Conservation (phyloP, 179 eudicot species). For the Silene coronaria region DNA sequence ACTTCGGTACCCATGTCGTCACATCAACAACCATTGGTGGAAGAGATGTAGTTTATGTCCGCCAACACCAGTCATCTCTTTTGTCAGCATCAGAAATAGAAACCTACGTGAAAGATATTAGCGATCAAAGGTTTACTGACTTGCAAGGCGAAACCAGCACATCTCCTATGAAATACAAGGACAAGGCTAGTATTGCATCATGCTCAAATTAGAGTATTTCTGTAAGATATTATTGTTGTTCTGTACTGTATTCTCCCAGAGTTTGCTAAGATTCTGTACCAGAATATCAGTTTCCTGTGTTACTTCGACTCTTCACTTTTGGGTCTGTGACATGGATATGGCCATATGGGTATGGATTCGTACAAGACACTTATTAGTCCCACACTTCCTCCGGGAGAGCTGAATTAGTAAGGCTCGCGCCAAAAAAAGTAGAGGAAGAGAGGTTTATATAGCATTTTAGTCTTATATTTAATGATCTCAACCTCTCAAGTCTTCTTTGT, state of each 20-base stretch:
- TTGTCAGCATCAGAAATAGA: slow-evolving; percentile 69
- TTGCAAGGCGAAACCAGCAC: slow-evolving; percentile 52
- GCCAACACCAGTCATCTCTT: slow-evolving; percentile 90
- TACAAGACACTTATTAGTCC: no score
- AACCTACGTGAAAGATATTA: slow-evolving; percentile 77
- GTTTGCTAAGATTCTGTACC: background rate
- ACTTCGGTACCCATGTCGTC: slow-evolving; percentile 88
- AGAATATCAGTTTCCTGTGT: background rate
- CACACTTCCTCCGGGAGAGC: no score
- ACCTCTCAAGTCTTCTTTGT: no score
- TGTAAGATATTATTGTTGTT: slow-evolving; percentile 13
- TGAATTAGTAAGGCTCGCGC: no score
- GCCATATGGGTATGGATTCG: no score
- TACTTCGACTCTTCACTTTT: no score
- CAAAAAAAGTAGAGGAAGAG: no score
- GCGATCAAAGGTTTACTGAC: slow-evolving; percentile 75
- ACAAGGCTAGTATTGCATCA: slow-evolving; percentile 65
- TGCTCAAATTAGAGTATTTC: slow-evolving; percentile 18
- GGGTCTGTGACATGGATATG: no score
- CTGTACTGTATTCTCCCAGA: background rate
- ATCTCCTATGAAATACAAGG: slow-evolving; percentile 74
- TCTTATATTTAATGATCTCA: no score
- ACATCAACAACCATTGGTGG: slow-evolving; percentile 91
- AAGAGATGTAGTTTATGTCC: slow-evolving; percentile 82
- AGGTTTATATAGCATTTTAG: no score